These are phyloP conservation scores for Rubroboletus pulcherrimus DNA, from an alignment of 768 basidiomycete species.

Conservation along the genomic window DNA sequence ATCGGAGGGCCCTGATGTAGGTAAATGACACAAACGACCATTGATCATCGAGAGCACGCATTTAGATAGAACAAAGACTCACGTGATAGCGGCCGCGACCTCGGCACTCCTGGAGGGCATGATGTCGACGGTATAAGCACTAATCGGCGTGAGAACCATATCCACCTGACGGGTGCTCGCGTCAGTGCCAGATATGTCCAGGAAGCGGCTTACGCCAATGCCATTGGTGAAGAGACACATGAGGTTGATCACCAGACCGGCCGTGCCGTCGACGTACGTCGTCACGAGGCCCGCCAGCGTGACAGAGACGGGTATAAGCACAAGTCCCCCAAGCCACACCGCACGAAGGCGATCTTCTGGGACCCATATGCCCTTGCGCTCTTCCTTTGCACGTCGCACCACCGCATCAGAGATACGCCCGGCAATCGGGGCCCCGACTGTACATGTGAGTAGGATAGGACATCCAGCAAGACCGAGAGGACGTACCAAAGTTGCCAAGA, in stretches of 20 bases:
- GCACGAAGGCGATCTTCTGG: conserved; percentile 68
- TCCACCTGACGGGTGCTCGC: conserved; percentile 42
- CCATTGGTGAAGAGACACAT: conserved; percentile 61
- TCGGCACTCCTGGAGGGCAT: conserved; percentile 61
- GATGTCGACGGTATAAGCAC: conserved; percentile 59
- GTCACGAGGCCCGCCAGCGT: conserved; percentile 48
- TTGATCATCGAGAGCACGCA: neutral
- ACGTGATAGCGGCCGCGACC: conserved; percentile 56
- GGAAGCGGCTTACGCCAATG: conserved; percentile 46
- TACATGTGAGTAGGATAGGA: neutral
- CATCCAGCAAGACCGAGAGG: neutral
- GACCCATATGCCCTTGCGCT: conserved; percentile 54
- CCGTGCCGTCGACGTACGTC: conserved; percentile 43
- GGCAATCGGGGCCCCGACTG: conserved; percentile 58
- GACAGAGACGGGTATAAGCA: conserved; percentile 53
- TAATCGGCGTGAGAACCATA: conserved; percentile 49
- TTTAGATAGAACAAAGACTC: conserved; percentile 17
- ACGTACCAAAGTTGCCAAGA: conserved; percentile 24
- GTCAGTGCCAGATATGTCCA: neutral
- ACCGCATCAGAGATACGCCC: conserved; percentile 57
- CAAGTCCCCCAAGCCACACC: conserved; percentile 40
- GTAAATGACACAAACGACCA: neutral
- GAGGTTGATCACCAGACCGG: conserved; percentile 50
- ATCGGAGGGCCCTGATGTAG: conserved; percentile 19
- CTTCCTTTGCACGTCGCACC: conserved; percentile 44